Base-by-base conservation (phyloP, 306 rosid species). In the Vigna radiata region DNA sequence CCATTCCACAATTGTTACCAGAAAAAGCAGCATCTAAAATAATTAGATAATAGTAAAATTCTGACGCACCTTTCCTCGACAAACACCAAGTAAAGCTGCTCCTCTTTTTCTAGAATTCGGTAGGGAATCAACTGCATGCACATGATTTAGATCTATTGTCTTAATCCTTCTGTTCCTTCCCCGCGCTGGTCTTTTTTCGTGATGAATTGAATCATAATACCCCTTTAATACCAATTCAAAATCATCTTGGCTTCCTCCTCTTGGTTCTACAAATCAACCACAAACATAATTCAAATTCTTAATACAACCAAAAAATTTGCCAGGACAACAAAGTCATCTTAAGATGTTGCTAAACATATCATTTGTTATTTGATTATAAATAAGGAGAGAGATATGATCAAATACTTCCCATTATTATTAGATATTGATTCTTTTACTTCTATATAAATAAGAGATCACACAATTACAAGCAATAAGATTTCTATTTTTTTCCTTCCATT, bases 81-180 rank as follows among this genome's bases (percentile, higher is more conserved):
- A 94, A 69, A 94, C 98, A 25, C 95, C 98, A 70, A 94, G 88
- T 53, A 94, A 86, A 69, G 96, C 96, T 50, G 96, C 96, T 83
- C 98, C 98, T 81, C 93, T 92, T 80, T 84, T 86, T 69, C 74
- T 81, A 68, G 72, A 64, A 67, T 63, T 80, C 61, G 83, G 77
- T 41, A 46, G 72, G 68, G 83, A 76, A 63, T 85, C 86, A 55
- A 70, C 80, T 33, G 71, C 80, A 68, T 82, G 73, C 15, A 68
- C 70, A 72, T 73, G 82, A 83, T 79, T 88, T 46, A 77, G 67
- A 73, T 71, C 72, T 77, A 50, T 73, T 79, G 80, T 88, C 81
- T 85, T 92, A 62, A 77, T 79, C 86, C 83, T 89, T 86, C 83
- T 88, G 80, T 85, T 91, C 84, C 85, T 85, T 70, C 88, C 84